Conservation (phyloP, 805 yeast species). For the Scheffersomyces lignosus region DNA sequence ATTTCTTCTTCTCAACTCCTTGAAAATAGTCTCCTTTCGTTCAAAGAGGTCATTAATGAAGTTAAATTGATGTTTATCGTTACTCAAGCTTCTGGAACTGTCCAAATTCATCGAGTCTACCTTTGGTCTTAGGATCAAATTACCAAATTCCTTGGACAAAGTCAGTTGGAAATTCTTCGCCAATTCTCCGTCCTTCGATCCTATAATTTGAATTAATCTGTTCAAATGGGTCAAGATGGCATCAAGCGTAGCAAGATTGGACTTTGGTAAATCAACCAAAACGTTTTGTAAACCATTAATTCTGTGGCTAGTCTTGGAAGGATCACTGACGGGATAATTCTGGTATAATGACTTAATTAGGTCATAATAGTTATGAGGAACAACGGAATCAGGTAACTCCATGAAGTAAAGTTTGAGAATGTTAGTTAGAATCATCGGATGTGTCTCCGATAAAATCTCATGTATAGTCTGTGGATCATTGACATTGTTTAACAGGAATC, state of each 20-base stretch:
- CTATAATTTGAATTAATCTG: constrained; percentile 53
- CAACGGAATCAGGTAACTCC: constrained; percentile 77
- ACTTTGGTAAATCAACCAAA: constrained; percentile 63
- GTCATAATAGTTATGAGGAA: constrained; percentile 66
- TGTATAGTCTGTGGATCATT: constrained; percentile 28
- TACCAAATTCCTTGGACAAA: constrained; percentile 68
- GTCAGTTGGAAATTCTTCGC: constrained; percentile 40
- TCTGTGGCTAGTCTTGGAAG: constrained; percentile 50
- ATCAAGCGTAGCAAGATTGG: constrained; percentile 76
- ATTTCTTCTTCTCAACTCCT: constrained; percentile 50
- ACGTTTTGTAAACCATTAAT: constrained; percentile 65
- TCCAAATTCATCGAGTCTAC: constrained; percentile 20
- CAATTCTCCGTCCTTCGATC: constrained; percentile 37
- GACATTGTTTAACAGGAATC: constrained; percentile 51
- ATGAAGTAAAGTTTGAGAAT: constrained; percentile 70
- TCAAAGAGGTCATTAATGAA: constrained; percentile 63
- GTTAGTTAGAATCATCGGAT: constrained; percentile 63
- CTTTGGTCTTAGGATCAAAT: constrained; percentile 57
- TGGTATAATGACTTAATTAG: constrained; percentile 64
- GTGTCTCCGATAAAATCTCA: constrained; percentile 35
- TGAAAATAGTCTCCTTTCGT: constrained; percentile 62
- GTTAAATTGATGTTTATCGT: constrained; percentile 57
- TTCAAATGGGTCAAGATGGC: constrained; percentile 76
- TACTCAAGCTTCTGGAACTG: constrained; percentile 30
- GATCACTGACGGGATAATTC: constrained; percentile 35